These are phyloP conservation scores for Scutellospora calospora DNA, from an alignment of 371 early-diverging fungal genomes.

Conservation along the genomic window DNA sequence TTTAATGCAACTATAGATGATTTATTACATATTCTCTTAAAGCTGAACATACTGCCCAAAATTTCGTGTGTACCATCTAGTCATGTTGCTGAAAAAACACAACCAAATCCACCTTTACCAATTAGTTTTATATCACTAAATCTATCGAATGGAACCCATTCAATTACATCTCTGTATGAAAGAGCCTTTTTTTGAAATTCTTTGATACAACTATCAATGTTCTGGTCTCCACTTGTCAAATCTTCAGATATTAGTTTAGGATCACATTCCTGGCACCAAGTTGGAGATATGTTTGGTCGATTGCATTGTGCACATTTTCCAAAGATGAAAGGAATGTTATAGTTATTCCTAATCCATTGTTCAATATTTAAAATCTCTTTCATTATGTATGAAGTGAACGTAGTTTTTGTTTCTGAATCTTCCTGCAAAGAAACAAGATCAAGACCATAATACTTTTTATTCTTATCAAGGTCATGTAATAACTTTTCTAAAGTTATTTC, in stretches of 20 bases:
- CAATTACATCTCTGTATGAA: neutral
- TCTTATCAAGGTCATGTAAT: no score
- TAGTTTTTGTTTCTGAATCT: no score
- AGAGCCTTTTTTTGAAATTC: conserved; percentile 14
- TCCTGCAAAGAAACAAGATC: no score
- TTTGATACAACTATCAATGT: neutral
- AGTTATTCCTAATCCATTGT: no score
- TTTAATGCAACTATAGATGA: conserved; percentile 29
- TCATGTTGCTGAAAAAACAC: neutral
- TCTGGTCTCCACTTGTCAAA: conserved; percentile 20
- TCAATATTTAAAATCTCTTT: no score
- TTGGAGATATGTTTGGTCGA: neutral
- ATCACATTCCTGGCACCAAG: conserved; percentile 38
- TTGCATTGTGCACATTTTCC: neutral
- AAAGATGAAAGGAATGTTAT: no score
- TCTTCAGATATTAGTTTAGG: neutral
- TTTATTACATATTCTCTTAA: neutral
- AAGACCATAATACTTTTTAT: no score
- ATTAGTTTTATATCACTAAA: neutral
- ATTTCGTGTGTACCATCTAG: neutral
- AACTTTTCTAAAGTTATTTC: no score
- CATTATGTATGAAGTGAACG: no score
- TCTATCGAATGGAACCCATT: conserved; percentile 9
- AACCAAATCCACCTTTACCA: neutral
- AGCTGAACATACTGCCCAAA: neutral